A percentile compares a stretch with the other conserved stretches of the same genome.
These are phyloP conservation scores for Macrocystidia cucumis DNA, from an alignment of 1,284 basidiomycete species.

Conservation along the genomic window DNA sequence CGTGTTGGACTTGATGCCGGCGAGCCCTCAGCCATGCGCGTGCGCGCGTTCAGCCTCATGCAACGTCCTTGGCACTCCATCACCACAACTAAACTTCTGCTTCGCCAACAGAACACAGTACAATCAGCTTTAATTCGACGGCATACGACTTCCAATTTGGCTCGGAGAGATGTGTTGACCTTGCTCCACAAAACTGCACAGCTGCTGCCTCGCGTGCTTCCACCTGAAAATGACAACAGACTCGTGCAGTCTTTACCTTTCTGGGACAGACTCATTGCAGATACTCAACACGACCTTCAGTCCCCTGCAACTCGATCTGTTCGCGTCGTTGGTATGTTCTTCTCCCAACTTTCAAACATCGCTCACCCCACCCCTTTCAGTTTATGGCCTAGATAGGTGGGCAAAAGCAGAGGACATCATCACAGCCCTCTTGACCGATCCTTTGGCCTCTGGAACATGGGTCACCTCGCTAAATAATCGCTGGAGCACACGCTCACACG, in stretches of 20 bases:
- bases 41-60: no score
- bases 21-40: no score
- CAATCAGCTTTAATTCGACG: no score
- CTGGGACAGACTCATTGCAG: constrained; percentile 32
- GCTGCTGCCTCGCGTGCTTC: constrained; percentile 31
- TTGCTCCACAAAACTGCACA: constrained; percentile 31
- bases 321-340: constrained; percentile 40
- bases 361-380: constrained; percentile 22
- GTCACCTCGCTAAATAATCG: constrained; percentile 33
- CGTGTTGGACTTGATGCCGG: no score
- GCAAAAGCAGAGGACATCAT: constrained; percentile 47
- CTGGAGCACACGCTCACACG: constrained; percentile 24
- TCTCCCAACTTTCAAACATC: background rate
- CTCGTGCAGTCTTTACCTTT: constrained; percentile 16
- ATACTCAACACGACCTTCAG: constrained; percentile 25
- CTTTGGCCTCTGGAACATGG: constrained; percentile 44
- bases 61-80: no score
- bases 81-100: no score
- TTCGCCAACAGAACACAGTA: no score
- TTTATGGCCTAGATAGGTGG: constrained; percentile 45
- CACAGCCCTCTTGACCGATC: constrained; percentile 62
- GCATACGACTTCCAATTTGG: no score
- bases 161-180: no score
- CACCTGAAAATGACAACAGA: constrained; percentile 9
- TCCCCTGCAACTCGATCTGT: constrained; percentile 17